Percentiles rank a stretch among this genome's conserved stretches.
These are phyloP conservation scores for Oryza meridionalis DNA, from an alignment of 176 grass and related monocot genomes.

Conservation along the genomic window DNA sequence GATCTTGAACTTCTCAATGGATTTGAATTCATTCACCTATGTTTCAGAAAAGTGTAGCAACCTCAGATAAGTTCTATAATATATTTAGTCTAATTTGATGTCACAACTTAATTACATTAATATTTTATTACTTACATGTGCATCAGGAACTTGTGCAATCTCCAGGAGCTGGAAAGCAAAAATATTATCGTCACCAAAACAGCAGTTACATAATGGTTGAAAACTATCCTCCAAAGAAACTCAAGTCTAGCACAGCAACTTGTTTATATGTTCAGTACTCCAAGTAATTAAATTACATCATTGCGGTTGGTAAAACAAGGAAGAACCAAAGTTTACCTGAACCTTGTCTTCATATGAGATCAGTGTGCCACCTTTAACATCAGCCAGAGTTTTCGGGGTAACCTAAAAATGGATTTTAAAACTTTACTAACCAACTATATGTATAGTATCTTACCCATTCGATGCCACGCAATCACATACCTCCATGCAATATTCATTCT, in stretches of 20 bases:
- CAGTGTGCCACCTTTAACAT: slow-evolving; percentile 96
- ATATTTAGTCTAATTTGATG: neutral
- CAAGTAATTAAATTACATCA: neutral
- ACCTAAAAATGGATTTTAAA: slow-evolving; percentile 57
- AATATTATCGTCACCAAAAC: neutral
- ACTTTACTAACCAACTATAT: slow-evolving; percentile 11
- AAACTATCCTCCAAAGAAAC: neutral
- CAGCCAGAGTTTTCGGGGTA: slow-evolving; percentile 90
- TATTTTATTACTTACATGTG: slow-evolving; percentile 69
- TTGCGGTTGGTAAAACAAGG: neutral
- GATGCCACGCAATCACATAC: slow-evolving; percentile 40
- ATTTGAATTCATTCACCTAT: slow-evolving; percentile 93
- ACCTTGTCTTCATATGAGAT: slow-evolving; percentile 92
- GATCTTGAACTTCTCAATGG: slow-evolving; percentile 99
- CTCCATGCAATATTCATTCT: slow-evolving; percentile 98
- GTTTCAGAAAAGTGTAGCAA: slow-evolving; percentile 32
- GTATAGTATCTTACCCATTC: neutral
- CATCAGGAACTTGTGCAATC: slow-evolving; percentile 98
- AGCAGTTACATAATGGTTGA: neutral
- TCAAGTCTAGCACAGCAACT: neutral
- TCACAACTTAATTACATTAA: neutral
- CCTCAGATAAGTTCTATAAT: neutral
- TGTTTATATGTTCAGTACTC: neutral
- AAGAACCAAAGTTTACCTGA: slow-evolving; percentile 55
- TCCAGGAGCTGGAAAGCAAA: slow-evolving; percentile 72